Conservation (phyloP, 2,329 filamentous ascomycete species). For the Aspergillaceae sp. region DNA sequence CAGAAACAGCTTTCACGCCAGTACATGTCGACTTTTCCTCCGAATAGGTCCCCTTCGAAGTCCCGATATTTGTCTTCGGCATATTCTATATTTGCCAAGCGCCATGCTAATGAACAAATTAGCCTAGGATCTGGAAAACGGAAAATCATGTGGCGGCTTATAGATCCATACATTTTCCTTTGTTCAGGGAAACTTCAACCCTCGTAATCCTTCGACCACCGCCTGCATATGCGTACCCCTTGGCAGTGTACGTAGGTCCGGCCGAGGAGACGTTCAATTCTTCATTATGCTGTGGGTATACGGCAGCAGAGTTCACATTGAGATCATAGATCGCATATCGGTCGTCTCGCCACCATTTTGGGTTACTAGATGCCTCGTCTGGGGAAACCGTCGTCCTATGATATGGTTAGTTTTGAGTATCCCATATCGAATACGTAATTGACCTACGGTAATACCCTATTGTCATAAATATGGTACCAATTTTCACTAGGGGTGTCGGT, state of each 20-base stretch:
- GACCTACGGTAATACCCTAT: conserved; percentile 65
- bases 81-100: conserved; percentile 66
- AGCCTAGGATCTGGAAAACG: not conserved
- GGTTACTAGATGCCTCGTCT: conserved; percentile 65
- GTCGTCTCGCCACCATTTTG: conserved; percentile 77
- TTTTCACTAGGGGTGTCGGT: conserved; percentile 75
- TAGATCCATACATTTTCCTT: conserved; percentile 52
- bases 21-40: conserved; percentile 68
- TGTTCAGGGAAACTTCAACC: conserved; percentile 75
- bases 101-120: conserved; percentile 48
- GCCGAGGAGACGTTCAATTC: conserved; percentile 44
- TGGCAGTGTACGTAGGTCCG: conserved; percentile 52
- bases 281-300: conserved; percentile 72
- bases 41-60: conserved; percentile 56
- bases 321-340: conserved; percentile 89
- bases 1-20: conserved; percentile 78
- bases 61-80: conserved; percentile 77
- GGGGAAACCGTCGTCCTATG: conserved; percentile 66
- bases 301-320: conserved; percentile 75
- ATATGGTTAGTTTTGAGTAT: conserved; percentile 1
- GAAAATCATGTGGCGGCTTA: not conserved
- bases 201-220: conserved; percentile 76
- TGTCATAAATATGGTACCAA: conserved; percentile 95
- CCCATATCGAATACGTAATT: not conserved
- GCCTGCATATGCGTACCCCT: conserved; percentile 81